phyloP scores from a whole-genome alignment of 768 basidiomycete species.

The Gyrodon lividus region DNA sequence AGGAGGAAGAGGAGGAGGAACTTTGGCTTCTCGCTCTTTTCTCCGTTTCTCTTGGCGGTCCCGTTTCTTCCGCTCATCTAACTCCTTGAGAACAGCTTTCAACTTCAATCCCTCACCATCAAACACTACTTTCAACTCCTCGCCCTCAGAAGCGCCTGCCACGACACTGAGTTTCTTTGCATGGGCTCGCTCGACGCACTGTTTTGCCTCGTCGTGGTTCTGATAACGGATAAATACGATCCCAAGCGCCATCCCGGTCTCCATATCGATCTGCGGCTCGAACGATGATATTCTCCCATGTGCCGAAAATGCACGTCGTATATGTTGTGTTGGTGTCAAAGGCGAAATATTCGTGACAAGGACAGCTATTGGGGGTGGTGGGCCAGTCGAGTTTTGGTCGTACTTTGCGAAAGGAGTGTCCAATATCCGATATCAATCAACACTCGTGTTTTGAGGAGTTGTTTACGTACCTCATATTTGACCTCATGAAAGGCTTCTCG shows the following conservation, averaged over 20 bases:
- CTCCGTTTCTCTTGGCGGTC: conserved; percentile 49
- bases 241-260: conserved; percentile 81
- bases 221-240: conserved; percentile 72
- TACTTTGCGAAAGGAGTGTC: conserved; percentile 46
- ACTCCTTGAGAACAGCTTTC: conserved; percentile 63
- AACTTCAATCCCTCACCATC: conserved; percentile 72
- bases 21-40: conserved; percentile 33
- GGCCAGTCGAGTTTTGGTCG: conserved; percentile 68
- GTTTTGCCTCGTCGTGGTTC: conserved; percentile 64
- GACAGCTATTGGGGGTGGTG: conserved; percentile 73
- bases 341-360: conserved; percentile 71
- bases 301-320: conserved; percentile 62
- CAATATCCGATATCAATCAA: conserved; percentile 5
- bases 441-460: neutral
- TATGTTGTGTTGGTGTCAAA: conserved; percentile 61
- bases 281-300: conserved; percentile 65
- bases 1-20: conserved; percentile 12
- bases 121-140: conserved; percentile 72
- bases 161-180: conserved; percentile 59
- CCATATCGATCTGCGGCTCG: conserved; percentile 75
- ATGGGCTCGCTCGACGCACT: conserved; percentile 64
- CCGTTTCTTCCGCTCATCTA: conserved; percentile 50
- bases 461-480: conserved; percentile 54
- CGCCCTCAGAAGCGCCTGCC: conserved; percentile 42
- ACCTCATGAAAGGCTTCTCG: conserved; percentile 43